phyloP scores from a whole-genome alignment of 345 rosid genomes.

The Durio zibethinus region DNA sequence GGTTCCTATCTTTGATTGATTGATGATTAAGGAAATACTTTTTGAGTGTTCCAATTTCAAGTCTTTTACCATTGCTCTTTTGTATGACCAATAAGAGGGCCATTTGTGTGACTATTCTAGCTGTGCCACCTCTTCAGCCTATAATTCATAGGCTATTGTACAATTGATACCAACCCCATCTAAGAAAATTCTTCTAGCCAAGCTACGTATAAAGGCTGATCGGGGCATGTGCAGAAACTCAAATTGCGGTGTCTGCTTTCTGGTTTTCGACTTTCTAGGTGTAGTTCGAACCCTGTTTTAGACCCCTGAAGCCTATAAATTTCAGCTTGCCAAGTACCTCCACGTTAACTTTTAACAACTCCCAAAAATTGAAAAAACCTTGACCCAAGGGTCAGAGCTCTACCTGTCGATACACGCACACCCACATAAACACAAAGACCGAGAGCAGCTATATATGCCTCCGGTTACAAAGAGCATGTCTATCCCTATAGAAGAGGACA shows the following conservation, averaged over 20 bases:
- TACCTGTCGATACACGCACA: background rate
- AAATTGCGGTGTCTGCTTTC: background rate
- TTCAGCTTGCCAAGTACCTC: background rate
- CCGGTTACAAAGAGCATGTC: conserved; percentile 3
- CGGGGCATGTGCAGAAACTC: conserved; percentile 9
- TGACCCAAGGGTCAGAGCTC: conserved; percentile 13
- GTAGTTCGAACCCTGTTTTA: background rate
- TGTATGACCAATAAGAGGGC: background rate
- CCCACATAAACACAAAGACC: conserved; percentile 4
- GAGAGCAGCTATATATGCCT: conserved; percentile 17
- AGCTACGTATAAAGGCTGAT: background rate
- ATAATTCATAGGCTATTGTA: conserved; percentile 13
- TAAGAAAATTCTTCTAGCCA: background rate
- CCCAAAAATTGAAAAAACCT: conserved; percentile 1
- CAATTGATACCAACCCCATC: conserved; percentile 1
- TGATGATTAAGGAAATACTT: conserved; percentile 26
- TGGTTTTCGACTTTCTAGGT: background rate
- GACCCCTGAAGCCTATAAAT: conserved; percentile 15
- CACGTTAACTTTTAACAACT: background rate
- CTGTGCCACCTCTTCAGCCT: conserved; percentile 10
- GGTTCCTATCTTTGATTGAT: conserved; percentile 18
- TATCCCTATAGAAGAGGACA: conserved; percentile 23
- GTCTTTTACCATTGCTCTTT: conserved; percentile 11
- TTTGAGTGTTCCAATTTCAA: conserved; percentile 39
- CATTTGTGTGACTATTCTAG: background rate